Evolutionary conservation across 1,284 basidiomycete genomes (phyloP), one percentile per base, ranked within the genome.

Genomic region (Takashimella koratensis): DNA sequence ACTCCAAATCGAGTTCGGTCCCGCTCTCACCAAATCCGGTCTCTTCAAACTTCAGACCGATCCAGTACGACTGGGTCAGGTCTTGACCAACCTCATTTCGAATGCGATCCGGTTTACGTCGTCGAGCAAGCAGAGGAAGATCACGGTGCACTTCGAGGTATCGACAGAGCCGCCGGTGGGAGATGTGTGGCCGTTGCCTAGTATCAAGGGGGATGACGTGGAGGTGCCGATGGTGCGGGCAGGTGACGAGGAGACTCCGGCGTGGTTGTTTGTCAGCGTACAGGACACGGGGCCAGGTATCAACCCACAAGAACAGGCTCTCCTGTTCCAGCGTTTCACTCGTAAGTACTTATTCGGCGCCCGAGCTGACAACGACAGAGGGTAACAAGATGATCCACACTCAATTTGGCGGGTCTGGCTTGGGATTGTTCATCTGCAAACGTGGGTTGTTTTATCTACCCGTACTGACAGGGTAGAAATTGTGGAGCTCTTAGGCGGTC

Each of bases 221-320:
- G 11, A 43, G 11, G 42, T 62, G 1, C 60, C 62, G 2, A 19
- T 11, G 0, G 13, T 22, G 3, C 20, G 62, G 10, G 64, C 65
- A 3, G 61, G 54, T 1, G 26, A 43, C 2, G 68, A 72, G 23
- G 70, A 74, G 44, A 66, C 64, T 5, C 65, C 66, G 0, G 23
- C 71, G 3, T 74, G 66, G 60, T 53, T 75, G 22, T 76, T 63
- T 51, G 66, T 74, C 36, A 66, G 56, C 16, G 73, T 74, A 1
- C 52, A 45, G n/a, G 76, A 77, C 54, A 71, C 72, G 0, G 76
- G 76, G 21, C 73, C 74, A 2, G 76, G 76, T 24, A 63, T 77
- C 47, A 53, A 58, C 10, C 60, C 62, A 0, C 60, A 65, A 2
- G 73, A 74, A 53, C 57, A 73, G 25, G 64, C 64, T 6, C 56